Evolutionary conservation across 345 rosid genomes (phyloP).

Genomic region (Rhodomyrtus tomentosa): DNA sequence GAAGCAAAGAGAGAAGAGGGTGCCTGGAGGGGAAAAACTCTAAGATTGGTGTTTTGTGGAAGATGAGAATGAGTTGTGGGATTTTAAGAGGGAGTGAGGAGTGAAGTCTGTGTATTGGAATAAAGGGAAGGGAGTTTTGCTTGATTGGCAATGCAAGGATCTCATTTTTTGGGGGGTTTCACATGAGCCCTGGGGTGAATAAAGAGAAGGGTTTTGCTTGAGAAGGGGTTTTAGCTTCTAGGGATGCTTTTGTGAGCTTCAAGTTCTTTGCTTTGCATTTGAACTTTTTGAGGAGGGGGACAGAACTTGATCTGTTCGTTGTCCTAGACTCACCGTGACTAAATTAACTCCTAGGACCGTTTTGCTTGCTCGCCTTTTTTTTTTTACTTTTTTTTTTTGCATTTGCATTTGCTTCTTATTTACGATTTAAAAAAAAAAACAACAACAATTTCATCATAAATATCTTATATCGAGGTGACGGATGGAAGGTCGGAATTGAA

Average conservation of each 20-base stretch:
- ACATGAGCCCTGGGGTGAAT: background rate
- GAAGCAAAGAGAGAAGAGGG: background rate
- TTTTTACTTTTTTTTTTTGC: too few species aligned
- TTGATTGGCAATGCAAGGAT: slow-evolving; percentile 25
- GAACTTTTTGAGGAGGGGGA: background rate
- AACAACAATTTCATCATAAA: background rate
- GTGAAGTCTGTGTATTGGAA: background rate
- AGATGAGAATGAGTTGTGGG: background rate
- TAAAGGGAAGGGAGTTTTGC: slow-evolving; percentile 26
- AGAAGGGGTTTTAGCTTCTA: slow-evolving; percentile 5
- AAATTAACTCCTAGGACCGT: background rate
- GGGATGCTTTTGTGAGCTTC: background rate
- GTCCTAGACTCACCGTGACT: background rate
- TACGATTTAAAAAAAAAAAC: background rate
- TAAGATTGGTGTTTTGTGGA: background rate
- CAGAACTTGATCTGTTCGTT: background rate
- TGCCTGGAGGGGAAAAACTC: background rate
- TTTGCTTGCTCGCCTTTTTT: background rate
- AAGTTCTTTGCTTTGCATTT: background rate
- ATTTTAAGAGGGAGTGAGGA: background rate
- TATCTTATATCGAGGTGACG: background rate
- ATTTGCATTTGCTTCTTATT: background rate
- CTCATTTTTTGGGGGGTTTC: background rate
- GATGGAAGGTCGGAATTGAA: background rate
- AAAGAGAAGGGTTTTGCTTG: slow-evolving; percentile 20